These are phyloP conservation scores for Aurantiochytrium sp. DNA, from an alignment of 108 stramenopile species.

Conservation along the genomic window DNA sequence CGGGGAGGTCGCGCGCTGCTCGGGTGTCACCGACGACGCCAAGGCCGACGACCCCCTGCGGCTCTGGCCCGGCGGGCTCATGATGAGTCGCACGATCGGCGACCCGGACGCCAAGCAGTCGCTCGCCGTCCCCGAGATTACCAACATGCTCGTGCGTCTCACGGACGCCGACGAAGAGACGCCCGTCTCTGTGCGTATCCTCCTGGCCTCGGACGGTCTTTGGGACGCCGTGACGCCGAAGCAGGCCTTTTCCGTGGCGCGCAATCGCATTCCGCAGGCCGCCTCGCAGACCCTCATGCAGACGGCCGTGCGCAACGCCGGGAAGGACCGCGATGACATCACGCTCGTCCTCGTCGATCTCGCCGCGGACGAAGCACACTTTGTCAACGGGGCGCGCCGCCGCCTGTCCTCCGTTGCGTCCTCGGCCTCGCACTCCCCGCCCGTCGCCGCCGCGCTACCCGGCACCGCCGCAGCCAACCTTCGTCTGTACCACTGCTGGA, in stretches of 20 bases:
- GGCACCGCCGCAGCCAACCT: not conserved
- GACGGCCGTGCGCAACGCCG: not conserved
- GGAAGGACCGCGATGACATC: not conserved
- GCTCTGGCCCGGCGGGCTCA: conserved; percentile 22
- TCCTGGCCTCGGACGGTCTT: conserved; percentile 14
- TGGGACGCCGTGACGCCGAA: not conserved
- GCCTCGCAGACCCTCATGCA: not conserved
- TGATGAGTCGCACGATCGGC: conserved; percentile 15
- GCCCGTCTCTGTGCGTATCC: not conserved
- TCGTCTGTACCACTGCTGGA: not conserved
- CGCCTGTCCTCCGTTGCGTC: not conserved
- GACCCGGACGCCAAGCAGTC: not conserved
- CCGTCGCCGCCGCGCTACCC: not conserved
- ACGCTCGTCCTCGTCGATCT: not conserved
- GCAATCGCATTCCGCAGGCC: not conserved
- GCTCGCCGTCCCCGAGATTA: not conserved
- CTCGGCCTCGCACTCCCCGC: not conserved
- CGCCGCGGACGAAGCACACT: not conserved
- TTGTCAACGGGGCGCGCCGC: not conserved
- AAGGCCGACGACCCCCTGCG: not conserved
- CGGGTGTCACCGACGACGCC: not conserved
- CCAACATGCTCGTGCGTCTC: not conserved
- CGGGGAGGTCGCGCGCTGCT: not conserved
- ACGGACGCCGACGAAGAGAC: not conserved
- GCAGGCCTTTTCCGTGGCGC: not conserved